Percentiles rank a stretch among this genome's conserved stretches.
These are phyloP conservation scores for Clavariopsis aquatica DNA, from an alignment of 495 filamentous ascomycete species.

Conservation along the genomic window DNA sequence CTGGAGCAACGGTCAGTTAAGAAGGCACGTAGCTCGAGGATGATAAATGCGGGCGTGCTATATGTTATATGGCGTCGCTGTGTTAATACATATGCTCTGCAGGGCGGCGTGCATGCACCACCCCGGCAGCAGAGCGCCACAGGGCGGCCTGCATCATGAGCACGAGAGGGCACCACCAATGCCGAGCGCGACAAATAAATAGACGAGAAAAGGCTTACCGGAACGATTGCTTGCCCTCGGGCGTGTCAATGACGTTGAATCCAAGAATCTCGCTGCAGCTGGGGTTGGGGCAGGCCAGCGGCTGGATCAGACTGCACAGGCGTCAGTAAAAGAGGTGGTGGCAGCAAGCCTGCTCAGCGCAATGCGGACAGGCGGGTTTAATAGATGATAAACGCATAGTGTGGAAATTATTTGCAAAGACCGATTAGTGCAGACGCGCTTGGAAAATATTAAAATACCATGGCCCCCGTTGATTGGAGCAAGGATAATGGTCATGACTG, in stretches of 20 bases:
- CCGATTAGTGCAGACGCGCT: constrained; percentile 31
- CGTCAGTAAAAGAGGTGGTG: constrained; percentile 26
- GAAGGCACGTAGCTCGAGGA: no score
- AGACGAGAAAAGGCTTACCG: constrained; percentile 24
- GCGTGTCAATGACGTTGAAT: constrained; percentile 30
- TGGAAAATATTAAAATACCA: constrained; percentile 37
- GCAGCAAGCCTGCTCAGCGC: neutral
- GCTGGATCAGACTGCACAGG: constrained; percentile 31
- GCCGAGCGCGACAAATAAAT: neutral
- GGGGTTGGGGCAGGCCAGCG: constrained; percentile 30
- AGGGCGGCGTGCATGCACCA: constrained; percentile 24
- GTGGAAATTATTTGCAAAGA: constrained; percentile 38
- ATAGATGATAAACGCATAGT: constrained; percentile 41
- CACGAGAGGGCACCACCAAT: neutral
- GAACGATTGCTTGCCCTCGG: constrained; percentile 23
- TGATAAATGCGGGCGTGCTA: neutral
- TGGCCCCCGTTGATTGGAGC: constrained; percentile 34
- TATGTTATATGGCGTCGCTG: constrained; percentile 8
- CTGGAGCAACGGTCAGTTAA: constrained; percentile 20
- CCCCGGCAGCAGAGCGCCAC: constrained; percentile 27
- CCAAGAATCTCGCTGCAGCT: constrained; percentile 25
- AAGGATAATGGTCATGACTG: constrained; percentile 32
- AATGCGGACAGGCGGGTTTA: constrained; percentile 35
- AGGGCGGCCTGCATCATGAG: constrained; percentile 2
- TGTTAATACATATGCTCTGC: constrained; percentile 25